These are phyloP conservation scores for Epichloe festucae DNA, from an alignment of 2,329 filamentous ascomycete species.

Conservation along the genomic window DNA sequence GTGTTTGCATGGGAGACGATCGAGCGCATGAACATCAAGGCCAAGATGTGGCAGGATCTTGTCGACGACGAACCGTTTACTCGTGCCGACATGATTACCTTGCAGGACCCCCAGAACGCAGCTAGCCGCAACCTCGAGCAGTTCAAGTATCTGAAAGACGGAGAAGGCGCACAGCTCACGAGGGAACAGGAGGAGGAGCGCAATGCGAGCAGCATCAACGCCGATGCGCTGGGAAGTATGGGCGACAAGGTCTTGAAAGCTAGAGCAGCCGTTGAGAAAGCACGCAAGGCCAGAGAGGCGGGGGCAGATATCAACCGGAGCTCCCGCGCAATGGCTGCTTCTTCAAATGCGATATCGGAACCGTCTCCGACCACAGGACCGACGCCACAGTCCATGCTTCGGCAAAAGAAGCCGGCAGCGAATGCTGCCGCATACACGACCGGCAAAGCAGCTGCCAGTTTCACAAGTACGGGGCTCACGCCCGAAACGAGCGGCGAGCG, in stretches of 20 bases:
- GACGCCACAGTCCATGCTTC: constrained; percentile 26
- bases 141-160: constrained; percentile 83
- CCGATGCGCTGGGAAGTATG: constrained; percentile 63
- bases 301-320: constrained; percentile 44
- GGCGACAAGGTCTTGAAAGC: constrained; percentile 77
- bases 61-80: constrained; percentile 78
- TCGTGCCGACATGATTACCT: constrained; percentile 83
- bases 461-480: constrained; percentile 88
- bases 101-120: constrained; percentile 91
- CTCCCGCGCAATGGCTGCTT: constrained; percentile 29
- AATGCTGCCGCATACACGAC: constrained; percentile 88
- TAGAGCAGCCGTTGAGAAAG: constrained; percentile 86
- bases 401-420: constrained; percentile 51
- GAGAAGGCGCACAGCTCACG: constrained; percentile 53
- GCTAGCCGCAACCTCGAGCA: constrained; percentile 68
- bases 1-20: constrained; percentile 96
- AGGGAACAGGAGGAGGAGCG: constrained; percentile 58
- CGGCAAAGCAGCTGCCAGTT: constrained; percentile 80
- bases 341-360: constrained; percentile 11
- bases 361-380: constrained; percentile 2
- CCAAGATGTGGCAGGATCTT: constrained; percentile 89
- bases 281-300: constrained; percentile 59
- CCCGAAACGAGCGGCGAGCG: constrained; percentile 81
- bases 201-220: constrained; percentile 59
- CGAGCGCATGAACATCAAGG: constrained; percentile 88